A percentile compares a stretch with the other conserved stretches of the same genome.
phyloP scores from a whole-genome alignment of 805 yeast genomes.

The Candida nemodendra region DNA sequence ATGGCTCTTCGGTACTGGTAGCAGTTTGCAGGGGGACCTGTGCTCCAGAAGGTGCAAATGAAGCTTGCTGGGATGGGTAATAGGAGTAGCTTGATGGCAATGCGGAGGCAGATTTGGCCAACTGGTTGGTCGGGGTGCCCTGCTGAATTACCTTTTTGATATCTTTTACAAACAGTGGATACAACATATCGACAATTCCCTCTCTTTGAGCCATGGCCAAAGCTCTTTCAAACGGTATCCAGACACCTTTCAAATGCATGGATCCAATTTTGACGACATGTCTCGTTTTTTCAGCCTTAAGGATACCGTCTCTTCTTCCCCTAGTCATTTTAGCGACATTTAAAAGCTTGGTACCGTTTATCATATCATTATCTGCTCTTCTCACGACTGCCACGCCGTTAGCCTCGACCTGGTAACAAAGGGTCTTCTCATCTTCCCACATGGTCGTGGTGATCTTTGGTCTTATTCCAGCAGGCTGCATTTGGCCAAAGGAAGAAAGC shows the following conservation, averaged over 20 bases:
- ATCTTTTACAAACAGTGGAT: constrained; percentile 64
- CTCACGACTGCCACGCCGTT: constrained; percentile 66
- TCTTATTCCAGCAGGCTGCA: constrained; percentile 28
- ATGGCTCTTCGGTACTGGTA: constrained; percentile 1
- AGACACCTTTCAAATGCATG: constrained; percentile 72
- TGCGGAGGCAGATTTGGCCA: constrained; percentile 16
- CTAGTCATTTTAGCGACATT: constrained; percentile 74
- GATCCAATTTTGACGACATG: constrained; percentile 75
- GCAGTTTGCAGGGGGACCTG: background rate
- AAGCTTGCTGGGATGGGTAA: constrained; percentile 14
- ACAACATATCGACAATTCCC: constrained; percentile 55
- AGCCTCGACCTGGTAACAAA: constrained; percentile 71
- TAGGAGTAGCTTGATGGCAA: constrained; percentile 11
- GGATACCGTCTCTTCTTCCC: constrained; percentile 69
- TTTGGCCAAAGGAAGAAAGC: constrained; percentile 23
- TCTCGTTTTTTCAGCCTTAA: constrained; percentile 63
- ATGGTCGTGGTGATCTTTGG: constrained; percentile 64
- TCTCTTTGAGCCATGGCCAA: constrained; percentile 68
- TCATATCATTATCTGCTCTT: constrained; percentile 70
- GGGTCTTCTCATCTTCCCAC: constrained; percentile 75
- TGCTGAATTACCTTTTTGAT: constrained; percentile 48
- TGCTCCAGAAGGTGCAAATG: constrained; percentile 6
- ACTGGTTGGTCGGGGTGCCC: constrained; percentile 34
- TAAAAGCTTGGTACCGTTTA: constrained; percentile 66
- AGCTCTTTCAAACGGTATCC: constrained; percentile 76